A percentile compares a stretch with the other conserved stretches of the same genome.
These are phyloP conservation scores for Leccinum longicurvipes DNA, from an alignment of 768 basidiomycete genomes.

Conservation along the genomic window DNA sequence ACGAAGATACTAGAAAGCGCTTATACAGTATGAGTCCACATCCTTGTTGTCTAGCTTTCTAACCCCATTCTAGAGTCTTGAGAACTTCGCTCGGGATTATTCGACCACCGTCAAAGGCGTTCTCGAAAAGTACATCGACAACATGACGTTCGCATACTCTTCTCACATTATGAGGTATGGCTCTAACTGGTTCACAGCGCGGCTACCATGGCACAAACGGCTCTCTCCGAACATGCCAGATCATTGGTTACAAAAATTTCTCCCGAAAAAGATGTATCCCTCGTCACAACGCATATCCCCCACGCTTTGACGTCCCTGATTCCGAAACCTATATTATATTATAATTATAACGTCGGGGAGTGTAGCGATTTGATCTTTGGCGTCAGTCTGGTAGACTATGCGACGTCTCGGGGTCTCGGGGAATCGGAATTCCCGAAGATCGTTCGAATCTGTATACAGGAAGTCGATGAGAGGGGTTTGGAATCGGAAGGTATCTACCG, in stretches of 20 bases:
- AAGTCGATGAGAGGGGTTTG: slow-evolving; percentile 77
- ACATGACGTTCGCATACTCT: slow-evolving; percentile 49
- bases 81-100: slow-evolving; percentile 74
- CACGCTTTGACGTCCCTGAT: slow-evolving; percentile 61
- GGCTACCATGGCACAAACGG: slow-evolving; percentile 71
- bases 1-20: slow-evolving; percentile 82
- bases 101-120: slow-evolving; percentile 59
- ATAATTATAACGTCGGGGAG: slow-evolving; percentile 76
- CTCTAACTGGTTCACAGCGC: slow-evolving; percentile 47
- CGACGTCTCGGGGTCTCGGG: slow-evolving; percentile 67
- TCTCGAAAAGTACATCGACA: slow-evolving; percentile 74
- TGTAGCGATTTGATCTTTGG: slow-evolving; percentile 91
- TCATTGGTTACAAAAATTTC: slow-evolving; percentile 62
- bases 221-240: slow-evolving; percentile 65
- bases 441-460: slow-evolving; percentile 73
- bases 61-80: slow-evolving; percentile 58
- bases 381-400: slow-evolving; percentile 83
- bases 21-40: slow-evolving; percentile 53
- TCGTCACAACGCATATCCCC: slow-evolving; percentile 53
- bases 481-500: slow-evolving; percentile 81
- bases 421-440: slow-evolving; percentile 81
- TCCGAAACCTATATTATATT: slow-evolving; percentile 71
- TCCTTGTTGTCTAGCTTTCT: slow-evolving; percentile 3
- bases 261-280: slow-evolving; percentile 64
- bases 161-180: background rate